Base-by-base conservation (phyloP, 2,329 filamentous ascomycete genomes). In the Cladosporium austrohemisphaericum region DNA sequence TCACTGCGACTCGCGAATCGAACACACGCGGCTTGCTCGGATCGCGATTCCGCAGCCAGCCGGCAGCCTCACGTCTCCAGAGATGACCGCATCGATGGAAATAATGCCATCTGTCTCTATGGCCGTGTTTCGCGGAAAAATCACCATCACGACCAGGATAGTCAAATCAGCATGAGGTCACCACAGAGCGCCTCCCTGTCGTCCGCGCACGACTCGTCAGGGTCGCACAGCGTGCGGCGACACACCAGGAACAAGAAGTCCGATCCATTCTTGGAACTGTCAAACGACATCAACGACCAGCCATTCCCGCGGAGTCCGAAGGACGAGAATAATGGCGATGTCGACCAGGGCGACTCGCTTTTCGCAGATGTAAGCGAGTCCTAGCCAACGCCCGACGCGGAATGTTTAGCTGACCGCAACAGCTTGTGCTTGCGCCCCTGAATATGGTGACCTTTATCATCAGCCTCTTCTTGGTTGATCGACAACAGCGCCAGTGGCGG, bases 371-470 rank as follows among this genome's bases (percentile, higher is more conserved):
- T 44, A 45, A 40, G 38, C 41, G 14, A 35, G 16, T 28, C 48
- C 14, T 36, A 26, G 48, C 38, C n/a, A 32, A 14, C 36, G 41
- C 41, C n/a, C 31, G 41, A 26, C 41, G 36, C 36, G 31, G 22
- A 35, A 33, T 33, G 31, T 45, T 25, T 47, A 50, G 41, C 53
- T 57, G 31, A 53, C 41, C 18, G 25, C 23, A 22, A 31, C 40
- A 67, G 63, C 54, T 67, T 38, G 53, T 86, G 57, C 72, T 84
- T 67, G 84, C 81, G 0, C 83, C 84, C 6, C 57, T 86, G 53
- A 74, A 81, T 55, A 79, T 86, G 63, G 70, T 80, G 43, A 77
- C 80, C 18, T 86, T 86, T 67, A 64, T 88, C 33, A 37, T 86
- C 55, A 86, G 83, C 2, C 76, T 87, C 37, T 74, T 76, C 61